Percentiles rank a stretch among this genome's conserved stretches.
phyloP scores from a whole-genome alignment of 805 yeast species.

The Henningerozyma blattae region DNA sequence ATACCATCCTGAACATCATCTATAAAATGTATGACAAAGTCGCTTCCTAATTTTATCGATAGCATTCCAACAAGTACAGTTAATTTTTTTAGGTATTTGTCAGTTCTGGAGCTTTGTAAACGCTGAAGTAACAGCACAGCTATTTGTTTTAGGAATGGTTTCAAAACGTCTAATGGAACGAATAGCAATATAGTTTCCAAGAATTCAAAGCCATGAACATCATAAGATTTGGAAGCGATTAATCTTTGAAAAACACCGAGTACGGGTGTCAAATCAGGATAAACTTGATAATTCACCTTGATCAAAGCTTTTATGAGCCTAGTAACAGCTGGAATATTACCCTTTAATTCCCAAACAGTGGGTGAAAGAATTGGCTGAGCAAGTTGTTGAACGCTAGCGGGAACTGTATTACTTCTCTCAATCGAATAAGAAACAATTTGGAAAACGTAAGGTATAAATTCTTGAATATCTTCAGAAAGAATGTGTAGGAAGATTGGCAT shows the following conservation, averaged over 20 bases:
- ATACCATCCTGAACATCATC: conserved; percentile 59
- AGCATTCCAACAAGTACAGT: conserved; percentile 49
- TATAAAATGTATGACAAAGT: conserved; percentile 50
- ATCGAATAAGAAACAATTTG: conserved; percentile 77
- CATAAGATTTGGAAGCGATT: conserved; percentile 74
- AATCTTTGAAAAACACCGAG: conserved; percentile 95
- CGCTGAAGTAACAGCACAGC: conserved; percentile 69
- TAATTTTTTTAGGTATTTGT: conserved; percentile 62
- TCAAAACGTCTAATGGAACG: conserved; percentile 38
- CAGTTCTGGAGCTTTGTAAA: conserved; percentile 71
- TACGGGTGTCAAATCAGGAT: conserved; percentile 54
- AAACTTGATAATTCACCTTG: conserved; percentile 25
- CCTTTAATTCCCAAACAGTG: conserved; percentile 84
- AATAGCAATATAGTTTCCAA: conserved; percentile 54
- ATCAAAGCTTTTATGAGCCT: conserved; percentile 63
- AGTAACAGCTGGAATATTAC: conserved; percentile 88
- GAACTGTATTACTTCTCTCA: conserved; percentile 43
- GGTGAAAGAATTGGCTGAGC: conserved; percentile 80
- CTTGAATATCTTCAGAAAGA: conserved; percentile 78
- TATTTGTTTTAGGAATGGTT: conserved; percentile 53
- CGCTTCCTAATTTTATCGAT: conserved; percentile 34
- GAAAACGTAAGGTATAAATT: conserved; percentile 85
- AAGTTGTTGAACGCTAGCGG: conserved; percentile 51
- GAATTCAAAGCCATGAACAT: conserved; percentile 73
- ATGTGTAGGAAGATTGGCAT: conserved; percentile 59